Conservation (phyloP, 495 filamentous ascomycete species). For the Alectoria sarmentosa region DNA sequence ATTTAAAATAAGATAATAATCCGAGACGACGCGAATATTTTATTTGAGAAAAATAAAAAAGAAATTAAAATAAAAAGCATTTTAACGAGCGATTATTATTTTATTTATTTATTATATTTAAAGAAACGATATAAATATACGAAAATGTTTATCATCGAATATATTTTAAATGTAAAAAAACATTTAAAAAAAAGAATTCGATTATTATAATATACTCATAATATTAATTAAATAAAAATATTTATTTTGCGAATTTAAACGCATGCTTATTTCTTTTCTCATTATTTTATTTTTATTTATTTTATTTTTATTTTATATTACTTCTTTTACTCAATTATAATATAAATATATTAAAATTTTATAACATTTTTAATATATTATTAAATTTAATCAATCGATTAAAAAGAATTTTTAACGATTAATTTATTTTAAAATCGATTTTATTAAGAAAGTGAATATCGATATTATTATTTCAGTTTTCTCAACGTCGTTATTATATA, state of each 20-base stretch:
- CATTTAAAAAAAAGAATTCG: conserved; percentile 8
- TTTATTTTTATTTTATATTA: background rate
- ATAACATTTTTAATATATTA: background rate
- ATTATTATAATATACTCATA: conserved; percentile 11
- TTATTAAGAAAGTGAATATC: background rate
- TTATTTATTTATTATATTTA: too few species aligned
- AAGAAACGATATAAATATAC: too few species aligned
- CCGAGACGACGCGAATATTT: background rate
- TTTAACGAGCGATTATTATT: too few species aligned
- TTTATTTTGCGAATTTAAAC: background rate
- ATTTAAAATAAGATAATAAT: background rate
- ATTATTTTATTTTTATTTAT: background rate
- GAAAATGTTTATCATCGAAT: conserved; percentile 10
- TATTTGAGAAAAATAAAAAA: too few species aligned
- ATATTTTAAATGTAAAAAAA: conserved; percentile 25
- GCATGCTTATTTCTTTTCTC: background rate
- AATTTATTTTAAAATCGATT: background rate
- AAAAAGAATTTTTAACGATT: background rate
- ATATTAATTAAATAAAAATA: conserved; percentile 5
- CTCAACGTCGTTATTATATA: background rate
- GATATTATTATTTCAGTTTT: background rate
- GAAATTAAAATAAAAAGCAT: too few species aligned
- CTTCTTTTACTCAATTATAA: background rate
- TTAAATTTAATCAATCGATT: background rate
- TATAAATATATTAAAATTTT: background rate